Conservation (phyloP, 2,329 filamentous ascomycete species). For the Arachnomyces sp. region DNA sequence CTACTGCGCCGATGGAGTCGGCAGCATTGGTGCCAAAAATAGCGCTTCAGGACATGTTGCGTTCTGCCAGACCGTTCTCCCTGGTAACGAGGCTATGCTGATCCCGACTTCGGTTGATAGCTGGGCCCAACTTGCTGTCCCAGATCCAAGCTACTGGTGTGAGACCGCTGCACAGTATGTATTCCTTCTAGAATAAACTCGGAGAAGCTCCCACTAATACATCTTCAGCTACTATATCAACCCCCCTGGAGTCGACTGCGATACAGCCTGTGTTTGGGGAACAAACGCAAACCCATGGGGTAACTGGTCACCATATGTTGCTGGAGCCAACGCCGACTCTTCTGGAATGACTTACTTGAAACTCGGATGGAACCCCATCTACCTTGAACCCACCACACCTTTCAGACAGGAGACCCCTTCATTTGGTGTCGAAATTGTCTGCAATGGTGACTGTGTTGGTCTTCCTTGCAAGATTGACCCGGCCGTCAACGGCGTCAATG, state of each 20-base stretch:
- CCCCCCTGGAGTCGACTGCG: constrained; percentile 54
- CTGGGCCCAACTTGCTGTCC: constrained; percentile 58
- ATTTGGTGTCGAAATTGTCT: constrained; percentile 64
- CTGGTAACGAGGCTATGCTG: constrained; percentile 73
- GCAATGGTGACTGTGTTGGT: constrained; percentile 59
- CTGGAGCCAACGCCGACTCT: constrained; percentile 61
- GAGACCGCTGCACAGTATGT: constrained; percentile 65
- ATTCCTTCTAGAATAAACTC: background rate
- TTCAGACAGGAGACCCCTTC: constrained; percentile 52
- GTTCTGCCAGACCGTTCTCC: constrained; percentile 71
- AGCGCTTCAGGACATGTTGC: constrained; percentile 54
- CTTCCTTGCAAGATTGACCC: constrained; percentile 67
- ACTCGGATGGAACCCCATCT: constrained; percentile 71
- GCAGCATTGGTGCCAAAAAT: constrained; percentile 58
- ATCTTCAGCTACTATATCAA: constrained; percentile 64
- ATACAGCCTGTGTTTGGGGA: constrained; percentile 65
- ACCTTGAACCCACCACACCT: constrained; percentile 44
- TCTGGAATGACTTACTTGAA: constrained; percentile 64
- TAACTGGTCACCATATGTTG: constrained; percentile 71
- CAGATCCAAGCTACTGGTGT: constrained; percentile 61
- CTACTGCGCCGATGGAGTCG: constrained; percentile 63
- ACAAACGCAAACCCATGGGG: constrained; percentile 53
- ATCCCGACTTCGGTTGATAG: constrained; percentile 63
- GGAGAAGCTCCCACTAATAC: constrained; percentile 12
- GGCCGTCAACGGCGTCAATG: constrained; percentile 45